Percentiles rank a stretch among this genome's conserved stretches.
These are phyloP conservation scores for Coix lacrymajobi DNA, from an alignment of 176 grass and related monocot species.

Conservation along the genomic window DNA sequence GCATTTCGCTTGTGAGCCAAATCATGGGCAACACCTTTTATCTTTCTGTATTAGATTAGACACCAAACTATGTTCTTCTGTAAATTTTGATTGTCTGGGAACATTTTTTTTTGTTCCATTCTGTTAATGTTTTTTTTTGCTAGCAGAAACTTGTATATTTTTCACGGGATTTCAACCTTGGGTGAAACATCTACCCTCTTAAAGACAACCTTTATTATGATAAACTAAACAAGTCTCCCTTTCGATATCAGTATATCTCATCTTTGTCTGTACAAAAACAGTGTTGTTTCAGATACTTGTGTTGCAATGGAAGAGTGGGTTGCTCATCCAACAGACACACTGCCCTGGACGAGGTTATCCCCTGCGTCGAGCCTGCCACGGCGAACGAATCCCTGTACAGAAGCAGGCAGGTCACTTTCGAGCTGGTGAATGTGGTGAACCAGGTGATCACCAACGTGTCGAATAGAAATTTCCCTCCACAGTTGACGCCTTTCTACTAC, in stretches of 20 bases:
- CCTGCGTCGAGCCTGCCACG: slow-evolving; percentile 69
- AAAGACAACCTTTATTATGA: background rate
- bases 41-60: background rate
- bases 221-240: background rate
- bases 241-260: background rate
- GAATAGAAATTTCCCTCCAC: slow-evolving; percentile 54
- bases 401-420: slow-evolving; percentile 62
- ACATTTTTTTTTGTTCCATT: background rate
- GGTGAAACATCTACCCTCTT: background rate
- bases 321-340: slow-evolving; percentile 66
- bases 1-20: background rate
- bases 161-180: background rate
- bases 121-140: background rate
- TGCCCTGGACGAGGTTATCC: slow-evolving; percentile 82
- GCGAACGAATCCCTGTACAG: slow-evolving; percentile 70
- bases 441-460: slow-evolving; percentile 61
- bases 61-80: background rate
- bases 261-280: slow-evolving; percentile 22
- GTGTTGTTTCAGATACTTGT: slow-evolving; percentile 71
- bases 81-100: background rate
- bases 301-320: slow-evolving; percentile 88
- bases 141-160: background rate
- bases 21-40: background rate
- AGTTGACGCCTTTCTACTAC: slow-evolving; percentile 46
- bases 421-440: slow-evolving; percentile 78